These are phyloP conservation scores for Penicillium goetzii DNA, from an alignment of 495 filamentous ascomycete genomes.

Conservation along the genomic window DNA sequence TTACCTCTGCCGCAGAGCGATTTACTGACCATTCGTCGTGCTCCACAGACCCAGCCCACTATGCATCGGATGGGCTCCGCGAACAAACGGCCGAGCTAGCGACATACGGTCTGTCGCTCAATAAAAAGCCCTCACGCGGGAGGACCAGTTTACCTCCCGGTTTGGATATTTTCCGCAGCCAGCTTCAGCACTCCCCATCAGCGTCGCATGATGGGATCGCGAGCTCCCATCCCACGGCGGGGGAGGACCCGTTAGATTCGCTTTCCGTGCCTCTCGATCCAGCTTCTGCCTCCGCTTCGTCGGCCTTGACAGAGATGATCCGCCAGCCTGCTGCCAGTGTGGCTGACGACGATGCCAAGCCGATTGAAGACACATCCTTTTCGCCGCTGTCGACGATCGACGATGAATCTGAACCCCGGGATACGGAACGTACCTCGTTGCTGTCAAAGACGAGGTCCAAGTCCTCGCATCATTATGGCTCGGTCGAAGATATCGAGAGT, in stretches of 20 bases:
- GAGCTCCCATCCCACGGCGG: conserved; percentile 18
- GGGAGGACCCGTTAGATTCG: conserved; percentile 20
- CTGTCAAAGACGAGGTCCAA: conserved; percentile 43
- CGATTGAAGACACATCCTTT: conserved; percentile 25
- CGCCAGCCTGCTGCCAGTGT: conserved; percentile 52
- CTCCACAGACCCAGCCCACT: conserved; percentile 66
- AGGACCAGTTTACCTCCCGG: conserved; percentile 37
- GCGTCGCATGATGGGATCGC: conserved; percentile 24
- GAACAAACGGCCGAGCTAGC: conserved; percentile 92
- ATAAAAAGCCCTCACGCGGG: conserved; percentile 41
- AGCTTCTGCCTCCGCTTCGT: conserved; percentile 37
- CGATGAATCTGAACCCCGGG: conserved; percentile 27
- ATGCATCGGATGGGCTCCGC: conserved; percentile 75
- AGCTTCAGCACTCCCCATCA: conserved; percentile 6
- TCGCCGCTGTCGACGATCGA: conserved; percentile 25
- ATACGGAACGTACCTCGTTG: conserved; percentile 50
- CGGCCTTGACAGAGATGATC: conserved; percentile 67
- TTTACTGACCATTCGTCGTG: conserved; percentile 39
- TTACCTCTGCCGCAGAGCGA: conserved; percentile 5
- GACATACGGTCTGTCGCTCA: conserved; percentile 72
- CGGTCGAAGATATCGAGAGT: conserved; percentile 43
- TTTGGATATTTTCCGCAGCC: conserved; percentile 42
- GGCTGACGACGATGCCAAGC: conserved; percentile 28
- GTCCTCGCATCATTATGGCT: conserved; percentile 40
- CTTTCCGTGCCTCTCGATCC: conserved; percentile 14